These are phyloP conservation scores for Allantophomopsis lycopodina DNA, from an alignment of 2,329 filamentous ascomycete genomes.

Conservation along the genomic window DNA sequence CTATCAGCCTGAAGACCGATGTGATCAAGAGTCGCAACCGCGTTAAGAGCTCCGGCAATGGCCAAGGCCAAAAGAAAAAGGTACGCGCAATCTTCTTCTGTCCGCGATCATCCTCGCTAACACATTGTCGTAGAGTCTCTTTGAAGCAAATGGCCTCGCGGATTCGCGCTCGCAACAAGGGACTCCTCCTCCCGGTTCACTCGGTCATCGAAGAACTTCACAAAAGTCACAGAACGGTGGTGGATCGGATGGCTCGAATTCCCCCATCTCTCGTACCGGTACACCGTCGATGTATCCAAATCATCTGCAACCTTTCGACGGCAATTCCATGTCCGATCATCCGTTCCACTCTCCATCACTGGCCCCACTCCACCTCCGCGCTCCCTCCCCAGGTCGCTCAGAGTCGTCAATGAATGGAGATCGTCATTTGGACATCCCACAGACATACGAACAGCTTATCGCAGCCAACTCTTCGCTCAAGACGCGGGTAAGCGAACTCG, in stretches of 20 bases:
- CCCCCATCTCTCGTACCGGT: constrained; percentile 65
- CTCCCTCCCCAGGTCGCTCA: constrained; percentile 42
- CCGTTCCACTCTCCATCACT: constrained; percentile 43
- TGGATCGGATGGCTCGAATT: constrained; percentile 56
- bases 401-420: constrained; percentile 36
- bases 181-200: constrained; percentile 33
- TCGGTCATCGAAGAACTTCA: constrained; percentile 49
- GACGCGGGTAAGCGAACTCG: constrained; percentile 87
- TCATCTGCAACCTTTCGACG: constrained; percentile 68
- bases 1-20: constrained; percentile 95
- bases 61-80: constrained; percentile 71
- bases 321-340: constrained; percentile 50
- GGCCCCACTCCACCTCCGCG: constrained; percentile 33
- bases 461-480: constrained; percentile 78
- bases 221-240: constrained; percentile 62
- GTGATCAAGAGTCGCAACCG: constrained; percentile 99
- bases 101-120: constrained; percentile 10
- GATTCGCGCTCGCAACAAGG: constrained; percentile 39
- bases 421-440: constrained; percentile 55
- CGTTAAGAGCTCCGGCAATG: constrained; percentile 74
- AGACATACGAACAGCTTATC: constrained; percentile 68
- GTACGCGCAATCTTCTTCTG: constrained; percentile 28
- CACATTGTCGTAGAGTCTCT: constrained; percentile 15
- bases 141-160: constrained; percentile 44
- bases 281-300: constrained; percentile 66